These are phyloP conservation scores for Myxozyma lipomycoides DNA, from an alignment of 805 yeast species.

Conservation along the genomic window DNA sequence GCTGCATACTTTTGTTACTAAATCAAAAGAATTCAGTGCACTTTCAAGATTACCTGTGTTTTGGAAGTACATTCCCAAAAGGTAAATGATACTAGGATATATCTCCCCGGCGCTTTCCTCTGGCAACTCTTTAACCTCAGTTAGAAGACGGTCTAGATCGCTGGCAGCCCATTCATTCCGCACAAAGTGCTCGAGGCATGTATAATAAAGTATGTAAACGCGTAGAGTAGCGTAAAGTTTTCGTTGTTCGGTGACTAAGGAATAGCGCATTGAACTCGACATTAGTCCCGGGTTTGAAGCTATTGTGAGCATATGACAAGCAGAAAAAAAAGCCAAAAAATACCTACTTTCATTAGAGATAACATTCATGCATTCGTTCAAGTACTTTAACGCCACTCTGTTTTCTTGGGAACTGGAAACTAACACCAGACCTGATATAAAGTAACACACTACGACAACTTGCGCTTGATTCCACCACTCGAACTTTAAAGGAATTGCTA, in stretches of 20 bases:
- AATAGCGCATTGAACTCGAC: neutral
- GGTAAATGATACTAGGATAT: slow-evolving; percentile 15
- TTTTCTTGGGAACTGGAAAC: slow-evolving; percentile 7
- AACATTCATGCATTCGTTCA: slow-evolving; percentile 10
- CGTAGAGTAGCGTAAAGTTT: slow-evolving; percentile 5
- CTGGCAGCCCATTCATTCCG: slow-evolving; percentile 15
- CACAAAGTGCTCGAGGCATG: slow-evolving; percentile 17
- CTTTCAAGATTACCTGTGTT: slow-evolving; percentile 18
- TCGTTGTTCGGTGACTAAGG: slow-evolving; percentile 6
- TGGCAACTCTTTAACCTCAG: neutral
- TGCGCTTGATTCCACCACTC: slow-evolving; percentile 24
- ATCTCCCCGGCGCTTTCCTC: neutral
- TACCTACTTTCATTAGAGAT: slow-evolving; percentile 14
- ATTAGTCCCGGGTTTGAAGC: neutral
- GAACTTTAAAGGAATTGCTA: slow-evolving; percentile 12
- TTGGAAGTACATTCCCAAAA: slow-evolving; percentile 24
- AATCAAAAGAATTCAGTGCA: slow-evolving; percentile 15
- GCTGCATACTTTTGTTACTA: slow-evolving; percentile 1
- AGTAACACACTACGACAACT: slow-evolving; percentile 11
- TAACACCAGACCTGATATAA: slow-evolving; percentile 14
- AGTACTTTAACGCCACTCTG: slow-evolving; percentile 5
- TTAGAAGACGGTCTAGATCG: neutral
- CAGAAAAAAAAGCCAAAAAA: neutral
- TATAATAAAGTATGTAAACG: slow-evolving; percentile 4
- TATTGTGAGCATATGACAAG: too few species aligned